These are phyloP conservation scores for Debaryomyces prosopidis DNA, from an alignment of 805 yeast genomes.

Conservation along the genomic window DNA sequence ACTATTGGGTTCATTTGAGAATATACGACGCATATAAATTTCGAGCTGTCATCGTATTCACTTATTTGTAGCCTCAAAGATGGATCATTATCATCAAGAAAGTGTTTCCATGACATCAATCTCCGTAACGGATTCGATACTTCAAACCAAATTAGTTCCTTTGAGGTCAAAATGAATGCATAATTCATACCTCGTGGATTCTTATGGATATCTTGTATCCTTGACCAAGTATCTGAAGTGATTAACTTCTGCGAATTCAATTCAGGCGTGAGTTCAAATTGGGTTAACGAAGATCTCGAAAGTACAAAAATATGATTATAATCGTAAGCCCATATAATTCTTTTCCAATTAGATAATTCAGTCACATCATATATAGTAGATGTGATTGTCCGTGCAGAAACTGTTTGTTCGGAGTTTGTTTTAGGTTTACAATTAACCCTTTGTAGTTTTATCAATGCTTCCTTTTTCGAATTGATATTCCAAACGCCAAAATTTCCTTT, in stretches of 20 bases:
- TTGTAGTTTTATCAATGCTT: background rate
- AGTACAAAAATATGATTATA: constrained; percentile 25
- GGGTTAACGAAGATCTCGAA: constrained; percentile 46
- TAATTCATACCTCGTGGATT: constrained; percentile 23
- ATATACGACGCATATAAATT: constrained; percentile 25
- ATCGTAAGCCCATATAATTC: constrained; percentile 45
- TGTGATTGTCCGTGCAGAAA: background rate
- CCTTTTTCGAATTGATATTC: constrained; percentile 11
- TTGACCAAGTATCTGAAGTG: constrained; percentile 56
- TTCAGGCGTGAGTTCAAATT: constrained; percentile 18
- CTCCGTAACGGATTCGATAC: constrained; percentile 38
- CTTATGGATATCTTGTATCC: constrained; percentile 44
- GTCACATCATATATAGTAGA: constrained; percentile 38
- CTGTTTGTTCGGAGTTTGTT: background rate
- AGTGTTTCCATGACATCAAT: constrained; percentile 74
- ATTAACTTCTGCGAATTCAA: constrained; percentile 32
- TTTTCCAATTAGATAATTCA: constrained; percentile 59
- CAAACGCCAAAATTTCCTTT: constrained; percentile 54
- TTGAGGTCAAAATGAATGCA: constrained; percentile 61
- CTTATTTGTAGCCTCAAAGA: constrained; percentile 44
- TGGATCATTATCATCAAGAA: constrained; percentile 53
- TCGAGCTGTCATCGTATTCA: constrained; percentile 16
- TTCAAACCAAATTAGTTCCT: constrained; percentile 57
- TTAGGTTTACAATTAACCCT: constrained; percentile 1
- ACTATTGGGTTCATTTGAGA: constrained; percentile 29